phyloP scores from a whole-genome alignment of 768 basidiomycete genomes.

The Cyclocybe cylindracea region DNA sequence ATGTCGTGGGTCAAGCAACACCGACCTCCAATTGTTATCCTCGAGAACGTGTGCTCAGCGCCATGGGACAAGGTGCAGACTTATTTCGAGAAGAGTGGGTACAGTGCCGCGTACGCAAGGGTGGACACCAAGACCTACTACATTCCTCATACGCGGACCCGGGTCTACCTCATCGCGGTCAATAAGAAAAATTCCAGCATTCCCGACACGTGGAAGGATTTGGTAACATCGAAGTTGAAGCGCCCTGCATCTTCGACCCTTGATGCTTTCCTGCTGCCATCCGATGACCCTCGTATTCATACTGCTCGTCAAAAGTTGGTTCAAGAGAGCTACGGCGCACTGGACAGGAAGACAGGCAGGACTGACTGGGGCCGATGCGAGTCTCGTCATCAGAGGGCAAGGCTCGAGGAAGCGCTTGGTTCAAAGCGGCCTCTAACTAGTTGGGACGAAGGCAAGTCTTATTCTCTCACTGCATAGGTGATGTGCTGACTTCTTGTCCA shows the following conservation, averaged over 20 bases:
- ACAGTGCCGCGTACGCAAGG: constrained; percentile 68
- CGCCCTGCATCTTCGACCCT: constrained; percentile 88
- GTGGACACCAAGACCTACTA: constrained; percentile 90
- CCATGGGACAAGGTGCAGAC: constrained; percentile 81
- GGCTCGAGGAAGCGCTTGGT: constrained; percentile 82
- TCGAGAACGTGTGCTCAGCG: constrained; percentile 92
- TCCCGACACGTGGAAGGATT: constrained; percentile 68
- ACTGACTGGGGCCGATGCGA: constrained; percentile 94
- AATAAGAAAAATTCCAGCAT: constrained; percentile 61
- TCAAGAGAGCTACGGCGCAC: constrained; percentile 60
- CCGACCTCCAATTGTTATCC: constrained; percentile 86
- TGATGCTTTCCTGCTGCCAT: constrained; percentile 88
- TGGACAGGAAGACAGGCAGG: constrained; percentile 69
- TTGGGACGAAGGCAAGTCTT: constrained; percentile 81
- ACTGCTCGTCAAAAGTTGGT: constrained; percentile 85
- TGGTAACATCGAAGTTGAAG: constrained; percentile 60
- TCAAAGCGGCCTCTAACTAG: constrained; percentile 83
- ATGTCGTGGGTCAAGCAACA: constrained; percentile 88
- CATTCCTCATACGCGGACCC: constrained; percentile 92
- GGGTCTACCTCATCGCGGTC: constrained; percentile 85
- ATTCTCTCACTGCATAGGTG: background rate
- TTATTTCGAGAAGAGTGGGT: constrained; percentile 74
- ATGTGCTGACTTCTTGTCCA: constrained; percentile 22
- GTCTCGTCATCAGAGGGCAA: constrained; percentile 85
- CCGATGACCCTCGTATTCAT: constrained; percentile 91